Evolutionary conservation across 352 stramenopile genomes (phyloP).

Genomic region (Pythium insidiosum): DNA sequence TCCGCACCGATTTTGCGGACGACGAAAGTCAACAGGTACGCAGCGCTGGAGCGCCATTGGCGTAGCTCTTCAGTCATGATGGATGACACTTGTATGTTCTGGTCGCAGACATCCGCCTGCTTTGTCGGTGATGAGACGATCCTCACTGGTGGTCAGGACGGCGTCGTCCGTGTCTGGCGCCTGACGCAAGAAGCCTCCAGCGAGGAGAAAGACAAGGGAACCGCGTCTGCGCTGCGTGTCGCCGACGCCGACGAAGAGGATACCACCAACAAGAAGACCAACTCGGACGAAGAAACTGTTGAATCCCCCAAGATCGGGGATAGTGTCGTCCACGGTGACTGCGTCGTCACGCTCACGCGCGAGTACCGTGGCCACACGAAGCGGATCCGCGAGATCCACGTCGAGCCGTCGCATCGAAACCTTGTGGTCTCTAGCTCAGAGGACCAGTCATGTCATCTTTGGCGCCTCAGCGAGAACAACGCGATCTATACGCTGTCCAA

Average conservation of each 20-base stretch:
- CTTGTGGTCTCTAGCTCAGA: conserved; percentile 69
- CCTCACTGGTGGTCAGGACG: conserved; percentile 77
- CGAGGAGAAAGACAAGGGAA: conserved; percentile 31
- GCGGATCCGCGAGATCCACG: conserved; percentile 74
- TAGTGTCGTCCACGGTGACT: conserved; percentile 30
- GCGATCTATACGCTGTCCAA: conserved; percentile 67
- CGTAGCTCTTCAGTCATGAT: no score
- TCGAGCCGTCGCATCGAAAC: conserved; percentile 75
- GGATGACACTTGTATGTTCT: no score
- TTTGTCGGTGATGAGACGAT: conserved; percentile 78
- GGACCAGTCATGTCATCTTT: conserved; percentile 73
- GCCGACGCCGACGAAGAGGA: conserved; percentile 3
- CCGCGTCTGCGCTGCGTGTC: conserved; percentile 25
- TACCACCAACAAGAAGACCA: conserved; percentile 12
- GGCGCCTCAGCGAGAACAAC: conserved; percentile 59
- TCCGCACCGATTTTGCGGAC: conserved; percentile 73
- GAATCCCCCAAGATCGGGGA: conserved; percentile 51
- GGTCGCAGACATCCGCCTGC: conserved; percentile 49
- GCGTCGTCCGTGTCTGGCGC: conserved; percentile 66
- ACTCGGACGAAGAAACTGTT: conserved; percentile 9
- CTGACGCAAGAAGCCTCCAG: conserved; percentile 42
- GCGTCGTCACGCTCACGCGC: conserved; percentile 54
- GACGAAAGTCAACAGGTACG: conserved; percentile 59
- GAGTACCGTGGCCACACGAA: conserved; percentile 75
- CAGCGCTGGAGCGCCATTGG: background rate